Base-by-base conservation (phyloP, 306 rosid genomes). In the Lagenaria siceraria region DNA sequence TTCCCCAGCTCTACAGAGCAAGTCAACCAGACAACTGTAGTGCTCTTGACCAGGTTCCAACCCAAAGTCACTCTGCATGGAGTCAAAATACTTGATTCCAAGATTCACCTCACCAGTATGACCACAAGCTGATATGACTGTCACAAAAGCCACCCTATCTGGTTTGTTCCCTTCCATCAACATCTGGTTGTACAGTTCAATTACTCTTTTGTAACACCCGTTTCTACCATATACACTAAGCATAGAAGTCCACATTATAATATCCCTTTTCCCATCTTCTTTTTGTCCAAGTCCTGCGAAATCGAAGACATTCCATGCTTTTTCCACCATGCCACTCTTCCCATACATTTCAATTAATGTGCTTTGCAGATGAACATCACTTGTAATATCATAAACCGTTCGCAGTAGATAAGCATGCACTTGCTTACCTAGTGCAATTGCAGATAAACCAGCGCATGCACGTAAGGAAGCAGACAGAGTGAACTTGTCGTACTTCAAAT, bases 1-100 rank as follows among this genome's bases (percentile, higher is more conserved):
- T 78, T 89, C 95, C 42, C 97, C 97, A 74, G 96, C 90, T 74
- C 84, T 88, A 69, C 97, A 92, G 48, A 89, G 86, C 86, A 92
- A 78, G 85, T 92, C 97, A 87, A 88, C 85, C 61, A 92, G 74
- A 78, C 96, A 89, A 74, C 88, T 82, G 19, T 84, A 89, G 82
- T 92, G 97, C 85, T 88, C 93, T 56, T 86, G 91, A 46, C 87
- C 83, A 75, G 96, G 97, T 63, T 84, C 85, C 80, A 92, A 77
- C 71, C 77, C 80, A 19, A 92, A 92, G 69, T 88, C 89, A 74
- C 42, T 70, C 56, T 74, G 48, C 97, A 92, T 92, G 15, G 93
- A 88, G 31, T 88, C 91, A 76, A 92, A 92, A 82, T 84, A 88
- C 83, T 87, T 69, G 76, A 92, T 77, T 61, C 96, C 97, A 49